Base-by-base conservation (phyloP, 169 alveolate genomes). In the Plasmodium coatneyi region DNA sequence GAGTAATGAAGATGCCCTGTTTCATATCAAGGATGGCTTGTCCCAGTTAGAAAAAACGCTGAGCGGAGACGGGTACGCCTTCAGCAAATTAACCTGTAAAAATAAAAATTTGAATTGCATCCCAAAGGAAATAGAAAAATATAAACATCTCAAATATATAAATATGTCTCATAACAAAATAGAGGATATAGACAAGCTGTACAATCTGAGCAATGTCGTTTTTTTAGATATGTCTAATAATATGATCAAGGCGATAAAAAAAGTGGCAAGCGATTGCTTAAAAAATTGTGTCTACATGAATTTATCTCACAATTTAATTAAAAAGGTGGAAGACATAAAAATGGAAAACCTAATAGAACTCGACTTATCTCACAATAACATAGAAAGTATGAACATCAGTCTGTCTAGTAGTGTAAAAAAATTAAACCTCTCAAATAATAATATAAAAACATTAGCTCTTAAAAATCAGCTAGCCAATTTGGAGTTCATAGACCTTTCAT, bases 151-250 rank as follows among this genome's bases (percentile, higher is more conserved):
- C 66, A 84, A 84, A n/a, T 84, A 84, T 70, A 76, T 84, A 84
- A 74, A 84, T 76, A 74, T 84, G 84, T 74, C 93, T 74, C 78
- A 84, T 76, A 84, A 84, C 79, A 84, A 84, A 52, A 84, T 84
- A 1, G 72, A 52, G 16, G 84, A 76, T 84, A 74, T 84, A 52
- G 34, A 25, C 25, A 52, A 41, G 60, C 66, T 84, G 66, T 84
- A 76, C 66, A 1, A 28, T n/a, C 19, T 84, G 79, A 49, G 54
- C 41, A 46, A 72, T 14, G 70, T 84, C 7, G 39, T 84, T 32
- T 84, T 84, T 84, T 54, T 84, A 74, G 93, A 84, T 43, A 34
- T 74, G 39, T 84, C 93, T n/a, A 74, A 74, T 34, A 84, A 84
- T 84, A 16, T 76, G 70, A 74, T 84, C 1, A 76, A 76, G 34